These are phyloP conservation scores for Ustilago tritici DNA, from an alignment of 1,284 basidiomycete species.

Conservation along the genomic window DNA sequence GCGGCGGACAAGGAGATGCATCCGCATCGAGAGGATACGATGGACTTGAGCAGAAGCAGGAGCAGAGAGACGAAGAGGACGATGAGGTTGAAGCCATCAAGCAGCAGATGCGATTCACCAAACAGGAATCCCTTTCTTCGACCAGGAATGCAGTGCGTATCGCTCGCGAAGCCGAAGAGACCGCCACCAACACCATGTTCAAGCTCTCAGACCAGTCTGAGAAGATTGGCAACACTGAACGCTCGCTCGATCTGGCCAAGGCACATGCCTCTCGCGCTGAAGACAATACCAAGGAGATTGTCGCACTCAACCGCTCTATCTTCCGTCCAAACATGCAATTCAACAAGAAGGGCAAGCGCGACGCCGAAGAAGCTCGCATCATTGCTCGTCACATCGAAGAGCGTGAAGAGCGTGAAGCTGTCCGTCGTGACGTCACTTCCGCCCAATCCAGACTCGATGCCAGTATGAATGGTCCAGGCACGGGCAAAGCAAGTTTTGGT, in stretches of 20 bases:
- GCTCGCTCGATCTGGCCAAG: conserved; percentile 93
- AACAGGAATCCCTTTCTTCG: conserved; percentile 91
- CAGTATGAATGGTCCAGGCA: conserved; percentile 72
- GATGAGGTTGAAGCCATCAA: conserved; percentile 98
- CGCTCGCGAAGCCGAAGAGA: conserved; percentile 95
- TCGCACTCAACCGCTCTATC: conserved; percentile 92
- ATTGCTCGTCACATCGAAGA: conserved; percentile 90
- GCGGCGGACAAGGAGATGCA: conserved; percentile 17
- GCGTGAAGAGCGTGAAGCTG: conserved; percentile 77
- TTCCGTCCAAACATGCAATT: conserved; percentile 76
- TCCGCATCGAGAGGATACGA: conserved; percentile 42
- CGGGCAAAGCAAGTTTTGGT: conserved; percentile 50
- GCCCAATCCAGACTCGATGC: conserved; percentile 86
- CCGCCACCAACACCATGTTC: conserved; percentile 84
- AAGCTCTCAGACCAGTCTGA: conserved; percentile 85
- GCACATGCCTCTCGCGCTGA: conserved; percentile 88
- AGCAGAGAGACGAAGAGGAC: conserved; percentile 79
- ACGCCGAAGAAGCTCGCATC: conserved; percentile 88
- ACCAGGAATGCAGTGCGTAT: conserved; percentile 92
- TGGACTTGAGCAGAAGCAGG: conserved; percentile 68
- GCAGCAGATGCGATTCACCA: conserved; percentile 86
- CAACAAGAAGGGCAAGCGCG: conserved; percentile 81
- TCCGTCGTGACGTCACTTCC: conserved; percentile 77
- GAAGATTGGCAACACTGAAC: conserved; percentile 89
- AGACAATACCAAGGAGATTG: conserved; percentile 93